Evolutionary conservation across 169 alveolate species (phyloP).

Genomic region (Babesia bigemina): DNA sequence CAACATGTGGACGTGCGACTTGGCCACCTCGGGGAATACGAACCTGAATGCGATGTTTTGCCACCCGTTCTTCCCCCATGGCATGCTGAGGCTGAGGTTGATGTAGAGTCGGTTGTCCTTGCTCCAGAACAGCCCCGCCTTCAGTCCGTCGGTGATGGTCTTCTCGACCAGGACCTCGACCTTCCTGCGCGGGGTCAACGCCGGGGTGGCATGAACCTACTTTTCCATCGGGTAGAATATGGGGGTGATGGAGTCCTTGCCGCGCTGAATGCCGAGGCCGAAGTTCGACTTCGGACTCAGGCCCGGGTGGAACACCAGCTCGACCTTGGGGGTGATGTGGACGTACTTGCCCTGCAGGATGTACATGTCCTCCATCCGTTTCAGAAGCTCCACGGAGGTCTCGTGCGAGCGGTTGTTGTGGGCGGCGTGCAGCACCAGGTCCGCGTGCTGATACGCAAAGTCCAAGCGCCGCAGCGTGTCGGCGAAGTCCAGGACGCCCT

Average conservation of each 20-base stretch:
- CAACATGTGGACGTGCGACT: constrained; percentile 36
- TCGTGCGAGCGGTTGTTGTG: constrained; percentile 25
- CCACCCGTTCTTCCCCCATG: constrained; percentile 59
- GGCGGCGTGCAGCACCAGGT: constrained; percentile 22
- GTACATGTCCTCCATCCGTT: constrained; percentile 44
- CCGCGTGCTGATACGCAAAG: constrained; percentile 32
- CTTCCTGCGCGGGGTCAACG: constrained; percentile 13
- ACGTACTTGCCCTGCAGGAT: constrained; percentile 38
- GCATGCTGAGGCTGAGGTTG: constrained; percentile 31
- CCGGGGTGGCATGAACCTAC: constrained; percentile 3
- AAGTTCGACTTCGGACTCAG: constrained; percentile 32
- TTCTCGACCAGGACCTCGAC: constrained; percentile 53
- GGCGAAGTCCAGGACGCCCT: constrained; percentile 10
- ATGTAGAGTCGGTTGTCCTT: constrained; percentile 41
- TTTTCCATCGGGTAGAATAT: constrained; percentile 32
- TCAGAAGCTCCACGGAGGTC: constrained; percentile 30
- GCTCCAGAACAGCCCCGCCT: constrained; percentile 49
- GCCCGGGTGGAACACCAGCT: constrained; percentile 24
- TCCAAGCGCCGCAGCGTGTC: constrained; percentile 41
- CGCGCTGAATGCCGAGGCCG: constrained; percentile 43
- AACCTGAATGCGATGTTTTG: constrained; percentile 58
- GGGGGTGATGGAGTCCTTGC: constrained; percentile 50
- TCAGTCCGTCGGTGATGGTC: constrained; percentile 52
- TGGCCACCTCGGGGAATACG: constrained; percentile 50
- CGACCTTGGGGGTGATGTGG: constrained; percentile 55